Conservation (phyloP, 2,329 filamentous ascomycete species). For the Sclerotinia borealis region DNA sequence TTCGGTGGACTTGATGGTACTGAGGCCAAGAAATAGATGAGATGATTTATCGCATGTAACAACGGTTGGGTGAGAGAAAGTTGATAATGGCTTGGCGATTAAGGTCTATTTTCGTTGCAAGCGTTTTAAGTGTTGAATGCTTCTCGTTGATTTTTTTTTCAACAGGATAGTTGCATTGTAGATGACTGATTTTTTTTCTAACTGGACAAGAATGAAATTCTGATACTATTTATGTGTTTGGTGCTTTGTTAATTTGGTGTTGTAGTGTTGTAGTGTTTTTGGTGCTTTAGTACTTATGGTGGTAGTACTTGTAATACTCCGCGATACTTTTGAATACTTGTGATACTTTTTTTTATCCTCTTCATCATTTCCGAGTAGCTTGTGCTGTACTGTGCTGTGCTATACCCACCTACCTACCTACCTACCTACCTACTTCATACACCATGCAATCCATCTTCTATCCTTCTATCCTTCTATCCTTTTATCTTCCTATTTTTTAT, state of each 20-base stretch:
- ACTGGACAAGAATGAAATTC: background rate
- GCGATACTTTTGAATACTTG: too few relatives aligned
- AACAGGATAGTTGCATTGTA: background rate
- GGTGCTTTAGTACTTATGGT: background rate
- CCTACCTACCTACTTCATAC: too few relatives aligned
- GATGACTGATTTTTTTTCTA: background rate
- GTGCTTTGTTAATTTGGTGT: too few relatives aligned
- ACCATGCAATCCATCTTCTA: too few relatives aligned
- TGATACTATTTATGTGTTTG: background rate
- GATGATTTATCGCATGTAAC: background rate
- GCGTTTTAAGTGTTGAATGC: background rate
- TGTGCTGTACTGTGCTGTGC: too few relatives aligned
- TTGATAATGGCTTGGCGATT: constrained; percentile 11
- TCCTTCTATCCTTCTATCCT: too few relatives aligned
- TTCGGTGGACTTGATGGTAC: constrained; percentile 27
- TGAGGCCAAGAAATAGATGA: constrained; percentile 15
- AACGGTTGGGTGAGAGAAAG: constrained; percentile 3
- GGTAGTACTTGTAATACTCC: too few relatives aligned
- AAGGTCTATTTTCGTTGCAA: constrained; percentile 8
- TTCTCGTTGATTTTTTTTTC: background rate
- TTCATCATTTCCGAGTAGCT: too few relatives aligned
- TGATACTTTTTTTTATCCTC: too few relatives aligned
- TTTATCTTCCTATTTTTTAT: too few relatives aligned
- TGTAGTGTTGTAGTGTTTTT: too few relatives aligned
- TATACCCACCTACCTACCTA: too few relatives aligned